These are phyloP conservation scores for Acrodontium crateriforme DNA, from an alignment of 2,329 filamentous ascomycete genomes.

Conservation along the genomic window DNA sequence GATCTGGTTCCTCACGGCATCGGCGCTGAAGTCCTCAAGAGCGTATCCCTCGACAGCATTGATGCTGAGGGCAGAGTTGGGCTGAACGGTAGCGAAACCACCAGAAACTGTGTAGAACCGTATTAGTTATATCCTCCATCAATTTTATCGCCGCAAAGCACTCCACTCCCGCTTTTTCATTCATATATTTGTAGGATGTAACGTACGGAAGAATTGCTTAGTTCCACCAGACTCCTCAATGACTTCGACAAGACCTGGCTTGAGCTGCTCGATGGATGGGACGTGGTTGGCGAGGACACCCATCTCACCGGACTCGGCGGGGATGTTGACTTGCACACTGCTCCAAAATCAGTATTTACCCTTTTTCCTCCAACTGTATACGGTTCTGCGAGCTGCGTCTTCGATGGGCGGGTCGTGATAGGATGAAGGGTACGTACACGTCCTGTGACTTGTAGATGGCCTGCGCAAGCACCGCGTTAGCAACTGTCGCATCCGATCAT, in stretches of 20 bases:
- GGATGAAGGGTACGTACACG: slow-evolving; percentile 47
- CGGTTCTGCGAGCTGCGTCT: slow-evolving; percentile 1
- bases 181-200: slow-evolving; percentile 1
- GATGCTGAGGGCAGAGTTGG: slow-evolving; percentile 88
- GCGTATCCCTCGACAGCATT: slow-evolving; percentile 94
- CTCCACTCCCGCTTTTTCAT: neutral
- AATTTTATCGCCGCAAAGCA: slow-evolving; percentile 1
- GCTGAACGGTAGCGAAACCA: slow-evolving; percentile 93
- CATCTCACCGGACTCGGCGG: slow-evolving; percentile 97
- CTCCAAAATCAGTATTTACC: slow-evolving; percentile 14
- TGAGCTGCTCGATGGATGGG: slow-evolving; percentile 96
- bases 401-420: neutral
- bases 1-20: slow-evolving; percentile 76
- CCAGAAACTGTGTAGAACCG: slow-evolving; percentile 60
- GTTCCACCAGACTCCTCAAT: slow-evolving; percentile 76
- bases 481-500: slow-evolving; percentile 2
- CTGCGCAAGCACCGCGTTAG: slow-evolving; percentile 27
- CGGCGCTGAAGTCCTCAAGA: slow-evolving; percentile 89
- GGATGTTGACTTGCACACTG: slow-evolving; percentile 96
- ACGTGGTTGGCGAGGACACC: slow-evolving; percentile 99
- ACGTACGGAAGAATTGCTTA: slow-evolving; percentile 99
- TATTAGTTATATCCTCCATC: slow-evolving; percentile 4
- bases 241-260: slow-evolving; percentile 88
- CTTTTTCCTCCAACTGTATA: slow-evolving; percentile 6
- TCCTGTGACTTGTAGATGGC: slow-evolving; percentile 57